phyloP scores from a whole-genome alignment of 352 stramenopile species.

The Globisporangium paroecandrum region DNA sequence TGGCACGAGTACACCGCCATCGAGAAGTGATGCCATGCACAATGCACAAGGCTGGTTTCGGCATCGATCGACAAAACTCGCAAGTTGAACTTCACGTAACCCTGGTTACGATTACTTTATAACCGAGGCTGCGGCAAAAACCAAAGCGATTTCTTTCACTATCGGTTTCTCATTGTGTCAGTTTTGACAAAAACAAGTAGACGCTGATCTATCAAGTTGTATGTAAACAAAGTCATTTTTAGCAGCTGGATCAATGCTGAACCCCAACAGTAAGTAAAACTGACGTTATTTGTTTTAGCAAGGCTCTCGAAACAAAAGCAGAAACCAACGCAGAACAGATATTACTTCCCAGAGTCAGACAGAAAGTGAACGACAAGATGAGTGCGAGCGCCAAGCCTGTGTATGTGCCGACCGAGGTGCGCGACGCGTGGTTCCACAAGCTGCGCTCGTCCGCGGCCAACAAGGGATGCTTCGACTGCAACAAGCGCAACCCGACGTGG shows the following conservation, averaged over 20 bases:
- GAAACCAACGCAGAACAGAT: slow-evolving; percentile 5
- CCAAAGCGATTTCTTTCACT: neutral
- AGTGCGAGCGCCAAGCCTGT: slow-evolving; percentile 43
- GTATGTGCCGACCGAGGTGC: slow-evolving; percentile 70
- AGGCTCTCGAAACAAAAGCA: neutral
- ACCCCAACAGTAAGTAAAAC: neutral
- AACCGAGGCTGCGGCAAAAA: neutral
- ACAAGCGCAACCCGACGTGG: slow-evolving; percentile 94
- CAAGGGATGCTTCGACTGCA: slow-evolving; percentile 96
- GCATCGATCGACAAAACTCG: neutral
- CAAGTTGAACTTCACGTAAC: neutral
- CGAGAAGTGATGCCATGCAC: neutral
- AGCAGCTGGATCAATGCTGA: neutral
- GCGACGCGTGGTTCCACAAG: slow-evolving; percentile 87
- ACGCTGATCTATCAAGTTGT: neutral
- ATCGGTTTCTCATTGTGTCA: neutral
- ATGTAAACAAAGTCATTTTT: neutral
- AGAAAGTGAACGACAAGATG: slow-evolving; percentile 16
- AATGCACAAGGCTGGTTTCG: neutral
- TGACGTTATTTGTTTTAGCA: neutral
- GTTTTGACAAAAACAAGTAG: neutral
- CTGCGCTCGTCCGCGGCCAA: slow-evolving; percentile 72
- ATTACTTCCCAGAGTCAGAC: neutral
- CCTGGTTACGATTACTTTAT: neutral
- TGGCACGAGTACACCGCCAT: neutral